Evolutionary conservation across 164 flowering plant species (phyloP), one percentile per base, ranked within the genome.

Genomic region (Kalanchoe fedtschenkoi): DNA sequence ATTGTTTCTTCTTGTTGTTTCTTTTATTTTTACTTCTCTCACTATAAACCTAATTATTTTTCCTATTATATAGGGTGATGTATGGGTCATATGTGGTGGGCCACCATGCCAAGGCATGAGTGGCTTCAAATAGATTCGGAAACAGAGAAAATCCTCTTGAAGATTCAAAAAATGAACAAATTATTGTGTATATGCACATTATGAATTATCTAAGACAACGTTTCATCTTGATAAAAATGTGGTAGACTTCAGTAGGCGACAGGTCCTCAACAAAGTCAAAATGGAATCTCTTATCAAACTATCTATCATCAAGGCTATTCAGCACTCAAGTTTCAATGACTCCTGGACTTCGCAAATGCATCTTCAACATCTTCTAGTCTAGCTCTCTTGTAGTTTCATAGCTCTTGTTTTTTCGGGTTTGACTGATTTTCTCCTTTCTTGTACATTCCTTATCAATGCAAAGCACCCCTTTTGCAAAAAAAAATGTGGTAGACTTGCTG

Each of bases 41-140:
- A 13, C 30, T 41, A 51, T 2, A 15, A 41, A 9, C 17, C n/a
- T 34, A 39, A 32, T 19, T 32, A 42, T 44, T 35, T 42, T 30
- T 3, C 6, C 16, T 21, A 22, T 42, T 28, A 39, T 63, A 0
- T 55, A 93, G 98, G 98, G 96, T 21, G 76, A 77, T 66, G 95
- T 78, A 14, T 91, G 84, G 71, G 84, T 88, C 1, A 68, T 93
- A 19, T 93, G 97, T 76, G 99, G 97, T 0, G 99, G 99, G 0
- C 99, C 99, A 22, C 99, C 97, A 3, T 93, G 99, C 32, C 97
- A 93, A 69, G 99, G 99, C 0, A 72, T 90, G 1, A 90, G 97
- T 70, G 96, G 96, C 0, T 90, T 85, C 46, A 93, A n/a, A 93
- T 30, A 72, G 99, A 0, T 93, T 90, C 35, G 73, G 99, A 39